Evolutionary conservation across 2,329 filamentous ascomycete species (phyloP), one percentile per base, ranked within the genome.

Genomic region (Setomelanomma holmii): DNA sequence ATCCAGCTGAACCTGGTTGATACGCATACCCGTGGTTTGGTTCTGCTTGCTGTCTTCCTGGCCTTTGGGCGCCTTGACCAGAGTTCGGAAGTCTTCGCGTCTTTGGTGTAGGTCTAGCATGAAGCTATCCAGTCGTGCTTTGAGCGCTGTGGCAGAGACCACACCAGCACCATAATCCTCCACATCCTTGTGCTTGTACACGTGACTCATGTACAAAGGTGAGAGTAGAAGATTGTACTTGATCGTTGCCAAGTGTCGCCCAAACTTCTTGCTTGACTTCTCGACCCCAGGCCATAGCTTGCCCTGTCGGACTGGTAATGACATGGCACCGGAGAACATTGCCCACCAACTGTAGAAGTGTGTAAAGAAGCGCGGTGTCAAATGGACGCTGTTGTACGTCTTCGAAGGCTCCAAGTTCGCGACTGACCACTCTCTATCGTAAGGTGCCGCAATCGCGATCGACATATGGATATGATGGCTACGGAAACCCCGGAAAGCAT

Each of bases 281-380:
- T 97, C 95, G 20, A 92, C 84, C 0, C 91, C 92, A 5, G 93
- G 93, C 87, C 93, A 99, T 3, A 99, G 82, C 40, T 85, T 84
- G 14, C 95, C 95, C 78, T 99, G 96, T 1, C 95, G 90, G 51
- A 99, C 89, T 10, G 95, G 96, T 22, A 99, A 81, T 10, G 93
- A 96, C 87, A 98, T 92, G 7, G 93, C 89, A 1, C 93, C 93
- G 7, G 92, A 92, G 75, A 99, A 99, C 62, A 98, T 86, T 1
- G 90, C 93, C 92, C 93, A 98, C 95, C 95, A 99, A 51, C 88
- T 87, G 78, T 93, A 98, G 80, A 99, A 99, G 72, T 99, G 95
- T 0, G 93, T 97, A 73, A 99, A 99, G 79, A 99, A 96, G 7
- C 93, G 88, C 5, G 95, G 95, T 1, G 90, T 95, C 23, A 99